Conservation (phyloP, 1,284 basidiomycete species). For the Puccinia coronata region DNA sequence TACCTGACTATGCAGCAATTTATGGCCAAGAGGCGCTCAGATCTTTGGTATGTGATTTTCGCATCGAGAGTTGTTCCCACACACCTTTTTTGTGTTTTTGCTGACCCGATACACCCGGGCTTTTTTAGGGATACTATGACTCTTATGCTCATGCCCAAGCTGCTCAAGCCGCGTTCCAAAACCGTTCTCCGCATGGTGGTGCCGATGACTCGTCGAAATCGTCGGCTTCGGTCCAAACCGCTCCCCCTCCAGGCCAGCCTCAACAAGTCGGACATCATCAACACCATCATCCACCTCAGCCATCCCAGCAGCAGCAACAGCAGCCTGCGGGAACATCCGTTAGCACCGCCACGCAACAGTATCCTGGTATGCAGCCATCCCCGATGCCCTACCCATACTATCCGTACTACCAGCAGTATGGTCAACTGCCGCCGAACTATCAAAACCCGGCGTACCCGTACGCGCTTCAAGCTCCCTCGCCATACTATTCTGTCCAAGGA, state of each 20-base stretch:
- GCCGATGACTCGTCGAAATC: slow-evolving; percentile 41
- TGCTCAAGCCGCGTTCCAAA: slow-evolving; percentile 48
- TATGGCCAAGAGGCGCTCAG: slow-evolving; percentile 48
- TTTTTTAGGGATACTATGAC: slow-evolving; percentile 45
- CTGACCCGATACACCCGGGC: neutral
- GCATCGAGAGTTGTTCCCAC: neutral
- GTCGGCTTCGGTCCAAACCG: slow-evolving; percentile 24
- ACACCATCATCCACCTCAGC: slow-evolving; percentile 26
- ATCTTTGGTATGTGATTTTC: slow-evolving; percentile 27
- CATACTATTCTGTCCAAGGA: slow-evolving; percentile 48
- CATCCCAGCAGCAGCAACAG: slow-evolving; percentile 26
- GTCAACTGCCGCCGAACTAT: slow-evolving; percentile 47
- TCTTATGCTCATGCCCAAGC: slow-evolving; percentile 49
- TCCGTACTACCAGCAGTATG: slow-evolving; percentile 49
- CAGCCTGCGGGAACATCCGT: slow-evolving; percentile 37
- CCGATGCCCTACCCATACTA: slow-evolving; percentile 50
- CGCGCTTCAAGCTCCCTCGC: slow-evolving; percentile 41
- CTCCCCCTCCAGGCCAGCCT: slow-evolving; percentile 33
- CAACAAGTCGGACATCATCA: slow-evolving; percentile 30
- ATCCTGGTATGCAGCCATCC: slow-evolving; percentile 46
- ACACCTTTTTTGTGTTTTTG: neutral
- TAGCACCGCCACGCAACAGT: slow-evolving; percentile 42
- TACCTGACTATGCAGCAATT: slow-evolving; percentile 45
- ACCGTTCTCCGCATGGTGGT: slow-evolving; percentile 40
- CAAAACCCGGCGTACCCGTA: slow-evolving; percentile 50